Evolutionary conservation across 805 yeast genomes (phyloP), one percentile per base, ranked within the genome.

Genomic region (Starmerella lactis-condensi): DNA sequence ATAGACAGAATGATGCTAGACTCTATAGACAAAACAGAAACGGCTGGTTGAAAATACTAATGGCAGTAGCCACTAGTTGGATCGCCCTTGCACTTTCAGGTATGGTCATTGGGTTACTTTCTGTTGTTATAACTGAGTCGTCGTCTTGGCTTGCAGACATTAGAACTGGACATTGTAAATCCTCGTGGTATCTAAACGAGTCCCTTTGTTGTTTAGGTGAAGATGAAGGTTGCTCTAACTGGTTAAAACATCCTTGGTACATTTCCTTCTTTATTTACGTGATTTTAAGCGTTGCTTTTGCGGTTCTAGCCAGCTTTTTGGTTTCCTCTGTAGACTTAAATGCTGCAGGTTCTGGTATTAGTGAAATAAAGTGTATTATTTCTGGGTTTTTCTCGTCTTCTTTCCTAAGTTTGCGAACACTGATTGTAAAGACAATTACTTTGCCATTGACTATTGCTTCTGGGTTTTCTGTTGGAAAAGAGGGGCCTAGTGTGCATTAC

Each of bases 401-500:
- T 3, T 89, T 85, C 45, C 61, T 89, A 32, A 75, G 73, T 17
- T 62, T 72, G 54, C 58, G 64, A 49, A 82, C 94, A 0, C 57
- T 85, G 16, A 40, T 68, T 1, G 69, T 85, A 32, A 89, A 89
- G 43, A 65, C 81, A 30, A 48, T 81, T 7, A 78, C 91, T 0
- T 56, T 89, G 26, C 98, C 98, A 0, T 57, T 89, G 37, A 79
- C 93, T 0, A 89, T 89, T 45, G 83, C 93, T 1, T 74, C 94
- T 1, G 98, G 98, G 0, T 54, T 89, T 23, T 75, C 85, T 42
- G 76, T 89, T 5, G 99, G 99, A 15, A 89, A 89, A 54, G 99
- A 89, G 50, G 99, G 99, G 0, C 99, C 99, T 2, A 72, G 85
- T 44, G 98, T 89, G 9, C 99, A 89, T 54, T 89, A 85, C 53